Conservation (phyloP, 352 stramenopile genomes). For the Detonula confervacea region DNA sequence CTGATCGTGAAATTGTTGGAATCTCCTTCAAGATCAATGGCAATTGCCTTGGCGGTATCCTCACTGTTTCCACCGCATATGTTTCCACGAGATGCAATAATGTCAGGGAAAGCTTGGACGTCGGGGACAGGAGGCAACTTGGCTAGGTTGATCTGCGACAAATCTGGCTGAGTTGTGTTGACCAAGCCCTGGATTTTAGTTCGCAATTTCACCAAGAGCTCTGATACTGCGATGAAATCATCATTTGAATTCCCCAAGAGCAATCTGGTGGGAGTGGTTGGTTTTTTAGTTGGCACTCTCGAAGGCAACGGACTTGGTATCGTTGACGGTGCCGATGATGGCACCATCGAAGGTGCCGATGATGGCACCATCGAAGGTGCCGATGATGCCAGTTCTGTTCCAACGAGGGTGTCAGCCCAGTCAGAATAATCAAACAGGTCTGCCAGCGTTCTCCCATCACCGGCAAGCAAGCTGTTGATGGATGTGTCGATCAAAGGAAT, state of each 20-base stretch:
- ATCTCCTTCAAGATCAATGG: conserved; percentile 28
- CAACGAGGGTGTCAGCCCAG: conserved; percentile 17
- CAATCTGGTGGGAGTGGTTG: neutral
- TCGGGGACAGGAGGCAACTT: conserved; percentile 30
- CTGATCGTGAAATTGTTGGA: conserved; percentile 20
- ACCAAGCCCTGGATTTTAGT: too few species aligned
- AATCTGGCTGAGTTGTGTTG: too few species aligned
- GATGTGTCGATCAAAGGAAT: conserved; percentile 38
- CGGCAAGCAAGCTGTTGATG: conserved; percentile 45
- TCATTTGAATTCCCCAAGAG: too few species aligned
- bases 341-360: neutral
- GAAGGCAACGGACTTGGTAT: too few species aligned
- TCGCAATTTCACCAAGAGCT: conserved; percentile 25
- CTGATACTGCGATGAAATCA: too few species aligned
- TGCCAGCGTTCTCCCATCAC: conserved; percentile 22
- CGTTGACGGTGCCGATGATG: conserved; percentile 9
- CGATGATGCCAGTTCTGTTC: conserved; percentile 1
- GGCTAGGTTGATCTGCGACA: too few species aligned
- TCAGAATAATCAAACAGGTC: conserved; percentile 45
- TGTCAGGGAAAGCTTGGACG: conserved; percentile 20
- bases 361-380: conserved; percentile 11
- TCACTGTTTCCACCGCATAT: conserved; percentile 33
- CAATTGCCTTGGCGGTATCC: conserved; percentile 45
- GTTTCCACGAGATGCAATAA: conserved; percentile 3
- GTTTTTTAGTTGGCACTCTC: neutral